Evolutionary conservation across 805 yeast genomes (phyloP).

Genomic region (Wickerhamiella azymoides): DNA sequence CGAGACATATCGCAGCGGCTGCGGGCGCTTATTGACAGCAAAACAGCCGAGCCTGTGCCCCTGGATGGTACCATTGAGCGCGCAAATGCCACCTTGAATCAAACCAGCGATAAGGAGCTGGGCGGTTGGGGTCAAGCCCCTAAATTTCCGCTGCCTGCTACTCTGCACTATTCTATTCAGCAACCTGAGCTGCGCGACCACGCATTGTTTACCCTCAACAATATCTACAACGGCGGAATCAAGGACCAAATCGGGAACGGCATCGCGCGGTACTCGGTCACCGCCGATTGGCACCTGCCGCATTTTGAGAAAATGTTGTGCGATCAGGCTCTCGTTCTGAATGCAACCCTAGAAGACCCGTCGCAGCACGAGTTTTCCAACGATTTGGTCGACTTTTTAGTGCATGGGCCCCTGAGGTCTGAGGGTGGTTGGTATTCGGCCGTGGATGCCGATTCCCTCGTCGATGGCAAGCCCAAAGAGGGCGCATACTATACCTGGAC

Average conservation of each 20-base stretch:
- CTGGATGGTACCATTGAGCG: conserved; percentile 13
- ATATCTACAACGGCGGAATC: conserved; percentile 26
- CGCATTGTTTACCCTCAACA: conserved; percentile 20
- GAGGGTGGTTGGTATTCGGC: conserved; percentile 24
- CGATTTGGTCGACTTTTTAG: conserved; percentile 12
- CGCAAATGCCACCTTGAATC: conserved; percentile 12
- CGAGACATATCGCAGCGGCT: conserved; percentile 16
- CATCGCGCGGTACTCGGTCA: conserved; percentile 26
- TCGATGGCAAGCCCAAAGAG: conserved; percentile 18
- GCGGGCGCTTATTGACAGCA: conserved; percentile 17
- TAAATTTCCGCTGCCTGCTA: conserved; percentile 26
- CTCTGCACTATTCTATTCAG: conserved; percentile 19
- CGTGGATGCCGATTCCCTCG: conserved; percentile 25
- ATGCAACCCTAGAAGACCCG: conserved; percentile 21
- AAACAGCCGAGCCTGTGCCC: conserved; percentile 15
- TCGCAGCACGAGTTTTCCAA: conserved; percentile 13
- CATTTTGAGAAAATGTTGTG: conserved; percentile 29
- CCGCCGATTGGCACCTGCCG: conserved; percentile 30
- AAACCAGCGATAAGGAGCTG: conserved; percentile 17
- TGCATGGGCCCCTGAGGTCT: conserved; percentile 14
- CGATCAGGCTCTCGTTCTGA: conserved; percentile 26
- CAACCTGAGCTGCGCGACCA: conserved; percentile 12
- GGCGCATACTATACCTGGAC: conserved; percentile 29
- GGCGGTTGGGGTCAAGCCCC: conserved; percentile 28
- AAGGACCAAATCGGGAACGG: conserved; percentile 29